Base-by-base conservation (phyloP, 495 filamentous ascomycete species). In the Alectoria sarmentosa region DNA sequence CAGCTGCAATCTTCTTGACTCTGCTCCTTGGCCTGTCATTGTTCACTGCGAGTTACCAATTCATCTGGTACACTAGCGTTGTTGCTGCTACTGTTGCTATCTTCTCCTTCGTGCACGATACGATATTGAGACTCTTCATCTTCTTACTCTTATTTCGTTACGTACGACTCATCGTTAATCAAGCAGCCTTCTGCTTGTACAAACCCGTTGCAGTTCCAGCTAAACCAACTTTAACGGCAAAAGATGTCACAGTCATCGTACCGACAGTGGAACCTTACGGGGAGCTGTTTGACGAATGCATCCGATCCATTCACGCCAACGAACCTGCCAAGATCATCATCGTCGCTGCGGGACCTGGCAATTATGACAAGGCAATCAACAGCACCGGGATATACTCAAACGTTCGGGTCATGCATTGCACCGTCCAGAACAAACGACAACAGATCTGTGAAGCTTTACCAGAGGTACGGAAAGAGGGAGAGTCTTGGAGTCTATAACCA, bases 211-310 rank as follows among this genome's bases (percentile, higher is more conserved):
- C 55, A n/a, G 4, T 64, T 21, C 3, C n/a, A 9, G 10, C 21
- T 13, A 1, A 34, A 9, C 49, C 54, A 36, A 39, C 1, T 4
- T 17, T 58, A 4, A 41, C 23, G 6, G 26, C 23, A 42, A 48
- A n/a, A 36, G 62, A 64, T 48, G 62, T 59, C 11, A 64, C 62
- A 7, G 37, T 64, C 0, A 58, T 64, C 23, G 37, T 64, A 5
- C 54, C 62, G 32, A 64, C 52, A 10, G 34, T 64, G 15, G 19
- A 26, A 32, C 49, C 49, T 1, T 30, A 41, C 23, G 41, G 38
- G 3, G 13, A 10, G 3, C 17, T n/a, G 1, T 59, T 64, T 30
- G 10, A 26, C 5, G 54, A 39, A 39, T 59, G 54, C n/a, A 64
- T 59, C 17, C 15, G 44, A 5, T 64, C 62, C 6, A 59, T 59